phyloP scores from a whole-genome alignment of 768 basidiomycete species.

The Chalciporus piperatus region DNA sequence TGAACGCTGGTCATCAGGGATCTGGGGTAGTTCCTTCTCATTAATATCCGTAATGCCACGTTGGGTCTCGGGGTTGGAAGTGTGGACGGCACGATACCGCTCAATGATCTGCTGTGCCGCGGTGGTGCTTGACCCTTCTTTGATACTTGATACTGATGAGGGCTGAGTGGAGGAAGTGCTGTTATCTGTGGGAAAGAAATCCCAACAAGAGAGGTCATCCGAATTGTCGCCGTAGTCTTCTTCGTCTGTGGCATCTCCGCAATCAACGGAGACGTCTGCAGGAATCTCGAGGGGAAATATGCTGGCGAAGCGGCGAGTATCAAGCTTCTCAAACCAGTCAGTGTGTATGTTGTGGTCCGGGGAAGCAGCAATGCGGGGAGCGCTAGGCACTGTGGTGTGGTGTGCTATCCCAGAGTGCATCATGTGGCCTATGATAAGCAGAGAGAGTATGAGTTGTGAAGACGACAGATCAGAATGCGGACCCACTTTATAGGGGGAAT shows the following conservation, averaged over 20 bases:
- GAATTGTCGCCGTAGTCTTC: conserved; percentile 7
- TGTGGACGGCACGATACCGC: conserved; percentile 16
- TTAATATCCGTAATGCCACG: conserved; percentile 1
- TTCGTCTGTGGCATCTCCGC: conserved; percentile 9
- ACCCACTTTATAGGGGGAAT: conserved; percentile 18
- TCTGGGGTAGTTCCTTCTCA: conserved; percentile 16
- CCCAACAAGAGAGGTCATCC: conserved; percentile 10
- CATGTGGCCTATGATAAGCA: conserved; percentile 1
- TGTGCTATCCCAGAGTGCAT: conserved; percentile 8
- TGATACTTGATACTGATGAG: neutral
- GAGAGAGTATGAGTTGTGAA: conserved; percentile 3
- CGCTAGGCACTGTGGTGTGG: conserved; percentile 2
- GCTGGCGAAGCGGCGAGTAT: conserved; percentile 28
- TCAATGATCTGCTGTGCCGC: conserved; percentile 22
- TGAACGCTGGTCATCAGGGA: conserved; percentile 26
- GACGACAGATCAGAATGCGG: neutral
- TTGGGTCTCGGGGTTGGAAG: neutral
- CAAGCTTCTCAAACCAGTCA: conserved; percentile 1
- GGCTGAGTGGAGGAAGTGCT: neutral
- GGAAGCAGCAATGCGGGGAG: conserved; percentile 1
- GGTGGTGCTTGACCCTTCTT: conserved; percentile 11
- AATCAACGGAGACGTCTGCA: conserved; percentile 3
- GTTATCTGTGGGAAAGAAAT: conserved; percentile 7
- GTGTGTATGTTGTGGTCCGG: neutral
- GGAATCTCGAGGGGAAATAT: conserved; percentile 17